Evolutionary conservation across 345 rosid genomes (phyloP).

Genomic region (Salix viminalis): DNA sequence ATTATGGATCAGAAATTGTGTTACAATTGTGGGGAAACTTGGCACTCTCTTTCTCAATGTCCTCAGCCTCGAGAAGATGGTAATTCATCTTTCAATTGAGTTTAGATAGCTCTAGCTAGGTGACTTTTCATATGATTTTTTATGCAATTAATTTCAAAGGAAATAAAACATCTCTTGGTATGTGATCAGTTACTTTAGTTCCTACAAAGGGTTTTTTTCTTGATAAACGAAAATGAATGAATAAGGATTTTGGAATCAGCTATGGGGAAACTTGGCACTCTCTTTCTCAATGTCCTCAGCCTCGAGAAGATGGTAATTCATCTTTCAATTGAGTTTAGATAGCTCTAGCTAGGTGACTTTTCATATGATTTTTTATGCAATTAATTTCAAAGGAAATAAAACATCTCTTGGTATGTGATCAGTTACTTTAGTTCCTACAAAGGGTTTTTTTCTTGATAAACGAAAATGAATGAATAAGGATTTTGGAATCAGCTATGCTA

Average conservation of each 20-base stretch:
- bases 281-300: constrained; percentile 64
- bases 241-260: not conserved
- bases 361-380: not conserved
- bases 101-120: not conserved
- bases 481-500: not conserved
- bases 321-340: not conserved
- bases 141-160: not conserved
- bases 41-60: constrained; percentile 81
- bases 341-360: not conserved
- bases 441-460: not conserved
- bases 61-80: constrained; percentile 75
- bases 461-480: not conserved
- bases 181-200: not conserved
- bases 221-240: not conserved
- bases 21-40: constrained; percentile 76
- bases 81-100: constrained; percentile 16
- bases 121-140: not conserved
- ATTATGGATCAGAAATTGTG: constrained; percentile 55
- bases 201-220: not conserved
- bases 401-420: not conserved
- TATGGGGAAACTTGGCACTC: constrained; percentile 65
- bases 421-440: not conserved
- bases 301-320: constrained; percentile 66
- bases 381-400: not conserved
- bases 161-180: not conserved